Base-by-base conservation (phyloP, 768 basidiomycete genomes). In the Wakefieldia striispora region DNA sequence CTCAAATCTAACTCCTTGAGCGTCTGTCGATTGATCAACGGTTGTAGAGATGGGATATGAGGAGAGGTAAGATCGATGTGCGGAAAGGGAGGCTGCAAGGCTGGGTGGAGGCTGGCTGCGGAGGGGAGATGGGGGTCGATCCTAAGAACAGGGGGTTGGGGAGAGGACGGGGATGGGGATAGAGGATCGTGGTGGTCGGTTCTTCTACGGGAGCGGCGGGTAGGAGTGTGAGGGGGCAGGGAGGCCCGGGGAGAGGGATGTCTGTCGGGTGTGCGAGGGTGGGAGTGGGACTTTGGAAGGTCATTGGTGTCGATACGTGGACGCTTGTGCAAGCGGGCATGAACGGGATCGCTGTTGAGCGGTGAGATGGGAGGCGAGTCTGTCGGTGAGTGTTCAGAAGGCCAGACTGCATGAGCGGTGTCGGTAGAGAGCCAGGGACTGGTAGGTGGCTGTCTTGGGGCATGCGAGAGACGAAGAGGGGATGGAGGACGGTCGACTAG, bases 1-100 rank as follows among this genome's bases (percentile, higher is more conserved):
- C 86, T 81, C 17, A 95, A 73, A 65, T 97, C 92, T 43, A 97
- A 75, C 63, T 93, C 90, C 61, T 82, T 84, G 57, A 97, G 75
- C 1, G 91, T 91, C 38, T 83, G 81, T 34, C 88, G 78, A 61
- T 90, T 93, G 64, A 95, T 89, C 37, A 86, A 79, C 1, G 94
- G 91, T 27, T 77, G 74, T 37, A 79, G 70, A 31, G 87, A 74
- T 7, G 89, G 90, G 51, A 90, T 80, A 54, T 83, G 79, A 3
- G 80, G 74, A 2, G 74, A 72, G 14, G 65, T 36, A 11, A 73
- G 71, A 59, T 77, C 76, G 45, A 75, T 64, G 39, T 72, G 58
- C 1, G 69, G 63, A 27, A 62, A 54, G 2, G 65, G 55, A 3
- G 72, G 55, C 57, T 68, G 55, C 54, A 63, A 20, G 55, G 69